These are phyloP conservation scores for Chrysosphaeria jannelii DNA, from an alignment of 2,329 filamentous ascomycete species.

Conservation along the genomic window DNA sequence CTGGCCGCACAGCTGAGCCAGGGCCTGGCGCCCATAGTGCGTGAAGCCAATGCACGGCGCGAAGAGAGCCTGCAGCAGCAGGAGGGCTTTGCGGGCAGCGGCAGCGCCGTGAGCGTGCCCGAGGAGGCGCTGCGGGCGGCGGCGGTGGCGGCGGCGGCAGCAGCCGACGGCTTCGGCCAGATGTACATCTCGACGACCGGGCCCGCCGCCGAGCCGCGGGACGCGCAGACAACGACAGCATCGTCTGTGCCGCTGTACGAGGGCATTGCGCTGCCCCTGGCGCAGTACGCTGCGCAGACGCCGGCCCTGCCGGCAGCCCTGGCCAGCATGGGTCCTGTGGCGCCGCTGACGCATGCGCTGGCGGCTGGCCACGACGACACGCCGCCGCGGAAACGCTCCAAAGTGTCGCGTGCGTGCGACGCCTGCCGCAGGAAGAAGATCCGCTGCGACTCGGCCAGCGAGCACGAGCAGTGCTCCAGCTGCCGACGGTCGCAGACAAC, in stretches of 20 bases:
- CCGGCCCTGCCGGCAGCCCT: constrained; percentile 1
- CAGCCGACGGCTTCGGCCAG: background rate
- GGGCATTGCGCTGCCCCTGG: constrained; percentile 4
- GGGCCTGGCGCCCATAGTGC: constrained; percentile 20
- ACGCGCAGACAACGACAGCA: background rate
- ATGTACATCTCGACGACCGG: constrained; percentile 1
- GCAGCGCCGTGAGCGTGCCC: background rate
- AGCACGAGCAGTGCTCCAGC: constrained; percentile 49
- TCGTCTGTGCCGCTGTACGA: too few species aligned
- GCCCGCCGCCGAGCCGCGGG: constrained; percentile 5
- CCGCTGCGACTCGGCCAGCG: constrained; percentile 56
- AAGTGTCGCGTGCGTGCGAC: constrained; percentile 69
- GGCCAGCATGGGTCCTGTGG: constrained; percentile 8
- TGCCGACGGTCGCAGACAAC: constrained; percentile 46
- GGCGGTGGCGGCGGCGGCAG: constrained; percentile 1
- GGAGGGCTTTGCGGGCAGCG: constrained; percentile 1
- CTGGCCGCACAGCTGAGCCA: constrained; percentile 26
- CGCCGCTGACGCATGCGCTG: constrained; percentile 6
- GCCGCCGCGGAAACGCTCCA: constrained; percentile 46
- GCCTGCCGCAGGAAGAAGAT: constrained; percentile 77
- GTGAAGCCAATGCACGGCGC: constrained; percentile 13
- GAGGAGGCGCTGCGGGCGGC: background rate
- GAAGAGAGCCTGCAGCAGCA: constrained; percentile 4
- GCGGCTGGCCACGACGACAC: constrained; percentile 19
- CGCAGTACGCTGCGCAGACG: constrained; percentile 4